Evolutionary conservation across 306 rosid species (phyloP), one percentile per base, ranked within the genome.

Genomic region (Mimosa pudica): DNA sequence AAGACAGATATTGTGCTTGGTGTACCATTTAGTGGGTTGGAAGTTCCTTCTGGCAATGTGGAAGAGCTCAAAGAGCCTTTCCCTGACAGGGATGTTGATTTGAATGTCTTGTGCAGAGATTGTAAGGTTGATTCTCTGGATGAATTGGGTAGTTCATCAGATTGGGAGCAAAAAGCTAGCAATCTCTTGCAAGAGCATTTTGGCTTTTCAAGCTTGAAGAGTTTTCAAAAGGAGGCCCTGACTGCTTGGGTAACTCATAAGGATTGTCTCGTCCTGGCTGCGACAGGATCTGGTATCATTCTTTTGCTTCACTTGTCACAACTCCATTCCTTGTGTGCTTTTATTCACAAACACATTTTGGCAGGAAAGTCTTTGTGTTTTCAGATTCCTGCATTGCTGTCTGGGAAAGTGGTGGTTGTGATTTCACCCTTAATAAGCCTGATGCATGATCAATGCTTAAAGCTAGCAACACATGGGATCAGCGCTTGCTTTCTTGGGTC

Each of bases 401-500:
- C 97, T 8, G 95, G 98, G 88, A 92, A 89, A 80, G 97, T 94
- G 84, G 98, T 94, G 62, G 93, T 94, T 84, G 98, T 92, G 77
- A 92, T 94, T 83, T 94, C 98, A 1, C 98, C 98, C 7, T 87
- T 94, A 79, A 92, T 94, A 81, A 94, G 98, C 76, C 82, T 94
- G 87, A 94, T 94, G 98, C 97, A 94, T 36, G 98, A 94, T 82
- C 98, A 94, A 42, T 94, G 98, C 87, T 87, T 92, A 76, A 94
- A 89, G 79, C 87, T 94, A 66, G 91, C 89, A 67, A 87, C 71
- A 66, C 92, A 89, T 62, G 92, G 97, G 44, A 74, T 94, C 76
- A 89, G 90, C 77, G 93, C 97, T 61, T 94, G 98, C 83, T 94
- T 94, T 91, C 98, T 92, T 80, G 97, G 98, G 35, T 94, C 98